Evolutionary conservation across 2,329 filamentous ascomycete genomes (phyloP), one percentile per base, ranked within the genome.

Genomic region (Trichothecium sympodiale): DNA sequence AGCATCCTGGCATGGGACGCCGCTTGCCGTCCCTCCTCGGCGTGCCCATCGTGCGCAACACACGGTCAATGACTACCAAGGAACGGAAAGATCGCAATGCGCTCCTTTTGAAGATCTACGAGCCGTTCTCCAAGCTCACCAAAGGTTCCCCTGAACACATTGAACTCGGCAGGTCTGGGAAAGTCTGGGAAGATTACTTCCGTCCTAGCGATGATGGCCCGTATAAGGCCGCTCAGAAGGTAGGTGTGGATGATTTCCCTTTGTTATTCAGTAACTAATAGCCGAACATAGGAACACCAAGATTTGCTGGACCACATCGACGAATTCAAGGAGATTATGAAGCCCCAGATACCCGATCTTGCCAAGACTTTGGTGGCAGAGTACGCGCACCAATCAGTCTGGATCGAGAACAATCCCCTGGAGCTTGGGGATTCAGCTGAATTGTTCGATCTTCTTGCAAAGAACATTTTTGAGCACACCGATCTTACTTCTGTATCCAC

Each of bases 381-480:
- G 12, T 47, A 42, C 18, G 44, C 43, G 9, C 47, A 46, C 32
- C 47, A 48, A 36, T 47, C 47, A 17, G 43, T 43, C n/a, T 29
- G 39, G 33, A 44, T 49, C 14, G 47, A 49, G 31, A 27, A 41
- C 20, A 48, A 49, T 26, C 34, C 26, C n/a, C 26, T 46, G 15
- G 18, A 25, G 10, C 17, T 38, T 13, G 28, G 30, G 3, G 47
- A 46, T 8, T 23, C 38, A 3, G 13, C 33, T 12, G 20, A 29
- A 17, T 41, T 49, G 13, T n/a, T 34, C 15, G 40, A 46, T 6
- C n/a, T 30, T 8, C 31, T 44, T 8, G 31, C 33, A 2, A 17
- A 28, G 4, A 29, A 35, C 7, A 2, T 34, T 14, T 37, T 43
- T 12, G 29, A 33, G 5, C 30, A n/a, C 3, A 25, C 18, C 14